Evolutionary conservation across 108 stramenopile species (phyloP).

Genomic region (Licmophora abbreviata): DNA sequence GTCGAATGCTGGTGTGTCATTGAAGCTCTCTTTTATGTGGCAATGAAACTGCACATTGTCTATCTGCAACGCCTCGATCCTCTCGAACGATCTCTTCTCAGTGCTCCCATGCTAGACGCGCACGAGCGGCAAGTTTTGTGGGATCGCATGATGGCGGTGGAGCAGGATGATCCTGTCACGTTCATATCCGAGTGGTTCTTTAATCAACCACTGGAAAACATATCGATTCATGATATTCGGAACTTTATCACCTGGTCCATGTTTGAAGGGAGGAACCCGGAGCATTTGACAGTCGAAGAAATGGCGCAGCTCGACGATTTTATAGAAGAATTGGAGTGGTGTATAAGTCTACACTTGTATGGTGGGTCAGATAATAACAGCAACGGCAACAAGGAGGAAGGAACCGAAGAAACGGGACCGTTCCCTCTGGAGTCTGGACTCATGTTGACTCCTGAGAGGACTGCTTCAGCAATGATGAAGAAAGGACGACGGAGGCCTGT

Average conservation of each 20-base stretch:
- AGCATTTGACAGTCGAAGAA: constrained; percentile 77
- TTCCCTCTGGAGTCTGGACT: background rate
- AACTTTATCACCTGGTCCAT: constrained; percentile 77
- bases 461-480: too few relatives aligned
- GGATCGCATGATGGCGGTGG: constrained; percentile 56
- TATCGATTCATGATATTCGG: constrained; percentile 72
- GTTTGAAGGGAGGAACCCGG: constrained; percentile 85
- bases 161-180: constrained; percentile 30
- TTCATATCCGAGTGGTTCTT: constrained; percentile 85
- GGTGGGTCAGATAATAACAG: constrained; percentile 21
- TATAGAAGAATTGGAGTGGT: constrained; percentile 57
- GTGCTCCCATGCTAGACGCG: constrained; percentile 65
- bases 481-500: constrained; percentile 20
- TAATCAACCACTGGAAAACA: constrained; percentile 53
- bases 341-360: constrained; percentile 51
- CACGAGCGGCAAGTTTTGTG: constrained; percentile 54
- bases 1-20: constrained; percentile 75
- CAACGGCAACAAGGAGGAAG: constrained; percentile 9
- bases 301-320: constrained; percentile 59
- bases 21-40: constrained; percentile 73
- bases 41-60: constrained; percentile 42
- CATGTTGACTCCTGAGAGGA: background rate
- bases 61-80: constrained; percentile 72
- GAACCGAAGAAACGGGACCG: constrained; percentile 10
- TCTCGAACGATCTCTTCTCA: constrained; percentile 55